Evolutionary conservation across 345 rosid genomes (phyloP), one percentile per base, ranked within the genome.

Genomic region (Litchi chinensis): DNA sequence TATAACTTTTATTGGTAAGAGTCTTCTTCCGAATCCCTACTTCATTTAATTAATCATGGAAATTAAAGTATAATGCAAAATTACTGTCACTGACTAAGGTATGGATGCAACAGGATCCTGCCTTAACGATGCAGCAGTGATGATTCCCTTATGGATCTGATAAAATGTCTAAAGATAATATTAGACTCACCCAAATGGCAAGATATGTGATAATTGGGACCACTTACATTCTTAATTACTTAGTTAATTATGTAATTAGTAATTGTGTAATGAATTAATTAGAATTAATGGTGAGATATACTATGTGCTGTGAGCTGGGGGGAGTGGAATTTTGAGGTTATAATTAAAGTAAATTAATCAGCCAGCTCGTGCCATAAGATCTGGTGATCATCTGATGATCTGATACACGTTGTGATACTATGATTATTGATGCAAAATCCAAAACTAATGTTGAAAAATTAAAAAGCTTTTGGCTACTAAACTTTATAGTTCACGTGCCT

Each of bases 51-150:
- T 69, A 59, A 57, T 18, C 11, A 16, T 11, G 21, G 6, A 52
- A 71, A 54, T 19, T 71, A 10, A 21, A 22, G 18, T 70, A 70
- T 43, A 43, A 46, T 48, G 28, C 60, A 76, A 16, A 16, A 19
- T 46, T 57, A 59, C 54, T 26, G 5, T 11, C 13, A 5, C 46
- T 13, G 40, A 28, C 52, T 39, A 64, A 71, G 74, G 74, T 18
- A 71, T 52, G 64, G 39, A 68, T 60, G 59, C 59, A 78, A 81
- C 85, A 89, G 76, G 92, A 86, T 87, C 92, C 89, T 79, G 76
- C 82, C 86, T 86, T 83, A 78, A 88, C 85, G 89, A 86, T 88
- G 84, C 79, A 77, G 83, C 70, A 83, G 80, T 73, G 79, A 69
- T 74, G 50, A 39, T 64, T 74, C 75, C 72, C 82, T 85, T 82